Conservation (phyloP, 2,329 filamentous ascomycete genomes). For the Claviceps lovelessii region DNA sequence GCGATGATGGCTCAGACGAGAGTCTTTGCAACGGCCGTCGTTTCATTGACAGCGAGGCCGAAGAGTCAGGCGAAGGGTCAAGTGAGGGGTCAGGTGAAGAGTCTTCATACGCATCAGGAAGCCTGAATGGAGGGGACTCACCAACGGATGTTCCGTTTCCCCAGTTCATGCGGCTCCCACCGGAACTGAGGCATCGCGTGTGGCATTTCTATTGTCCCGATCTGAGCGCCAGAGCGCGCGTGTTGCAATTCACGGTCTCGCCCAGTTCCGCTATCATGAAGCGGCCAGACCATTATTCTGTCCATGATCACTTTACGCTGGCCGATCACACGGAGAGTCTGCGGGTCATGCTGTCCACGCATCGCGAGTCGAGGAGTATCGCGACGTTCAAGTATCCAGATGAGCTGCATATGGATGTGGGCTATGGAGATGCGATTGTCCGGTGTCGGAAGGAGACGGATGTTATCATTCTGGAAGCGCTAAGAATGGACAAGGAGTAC, state of each 20-base stretch:
- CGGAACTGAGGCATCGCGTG: slow-evolving; percentile 19
- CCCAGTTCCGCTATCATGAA: not conserved
- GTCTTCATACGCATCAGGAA: not conserved
- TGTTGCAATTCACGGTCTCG: slow-evolving; percentile 7
- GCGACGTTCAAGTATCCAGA: slow-evolving; percentile 19
- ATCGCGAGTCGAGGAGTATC: slow-evolving; percentile 22
- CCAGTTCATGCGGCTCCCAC: slow-evolving; percentile 15
- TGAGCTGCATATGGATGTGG: slow-evolving; percentile 15
- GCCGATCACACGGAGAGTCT: slow-evolving; percentile 15
- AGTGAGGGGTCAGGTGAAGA: slow-evolving; percentile 2
- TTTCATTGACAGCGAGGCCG: slow-evolving; percentile 8
- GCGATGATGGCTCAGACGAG: slow-evolving; percentile 1
- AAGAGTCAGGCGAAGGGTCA: slow-evolving; percentile 4
- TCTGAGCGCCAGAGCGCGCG: slow-evolving; percentile 11
- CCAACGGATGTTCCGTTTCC: slow-evolving; percentile 8
- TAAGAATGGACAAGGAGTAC: slow-evolving; percentile 1
- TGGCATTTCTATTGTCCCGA: slow-evolving; percentile 21
- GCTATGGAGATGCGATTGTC: slow-evolving; percentile 12
- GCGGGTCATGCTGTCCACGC: slow-evolving; percentile 19
- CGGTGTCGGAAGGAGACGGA: slow-evolving; percentile 19
- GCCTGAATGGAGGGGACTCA: not conserved
- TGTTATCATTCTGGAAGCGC: slow-evolving; percentile 14
- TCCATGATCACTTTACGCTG: slow-evolving; percentile 13
- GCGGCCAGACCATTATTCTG: slow-evolving; percentile 6
- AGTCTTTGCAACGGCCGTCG: not conserved